These are phyloP conservation scores for Alternaria solani DNA, from an alignment of 2,329 filamentous ascomycete genomes.

Conservation along the genomic window DNA sequence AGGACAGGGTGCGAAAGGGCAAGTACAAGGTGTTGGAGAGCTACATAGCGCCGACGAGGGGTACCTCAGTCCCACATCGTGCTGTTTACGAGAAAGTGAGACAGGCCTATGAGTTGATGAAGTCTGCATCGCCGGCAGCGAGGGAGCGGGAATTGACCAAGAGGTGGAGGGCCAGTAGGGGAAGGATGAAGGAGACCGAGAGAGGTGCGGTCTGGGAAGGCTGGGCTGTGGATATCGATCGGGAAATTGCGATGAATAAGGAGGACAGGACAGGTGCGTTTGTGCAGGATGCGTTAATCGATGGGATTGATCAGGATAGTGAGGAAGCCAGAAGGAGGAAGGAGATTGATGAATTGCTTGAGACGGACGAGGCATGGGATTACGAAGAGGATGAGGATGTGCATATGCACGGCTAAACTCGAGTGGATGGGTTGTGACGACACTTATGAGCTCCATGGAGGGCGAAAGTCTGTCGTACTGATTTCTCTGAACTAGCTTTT, in stretches of 20 bases:
- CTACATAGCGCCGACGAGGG: slow-evolving; percentile 18
- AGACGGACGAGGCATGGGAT: slow-evolving; percentile 22
- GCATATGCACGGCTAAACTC: neutral
- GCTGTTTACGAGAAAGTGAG: slow-evolving; percentile 32
- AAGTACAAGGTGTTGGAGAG: slow-evolving; percentile 32
- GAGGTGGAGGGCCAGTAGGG: slow-evolving; percentile 35
- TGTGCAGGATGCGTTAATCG: neutral
- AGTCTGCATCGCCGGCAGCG: neutral
- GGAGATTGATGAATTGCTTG: slow-evolving; percentile 32
- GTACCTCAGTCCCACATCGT: slow-evolving; percentile 17
- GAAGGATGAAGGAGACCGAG: slow-evolving; percentile 29
- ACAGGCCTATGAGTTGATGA: slow-evolving; percentile 30
- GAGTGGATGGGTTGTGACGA: neutral
- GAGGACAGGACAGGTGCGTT: slow-evolving; percentile 31
- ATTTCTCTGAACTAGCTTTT: neutral
- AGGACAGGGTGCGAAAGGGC: slow-evolving; percentile 18
- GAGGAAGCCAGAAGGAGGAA: slow-evolving; percentile 21
- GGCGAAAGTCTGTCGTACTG: neutral
- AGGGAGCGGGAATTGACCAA: slow-evolving; percentile 43
- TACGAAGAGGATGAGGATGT: slow-evolving; percentile 1
- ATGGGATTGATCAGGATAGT: slow-evolving; percentile 10
- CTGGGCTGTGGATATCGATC: slow-evolving; percentile 34
- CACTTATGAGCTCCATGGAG: neutral
- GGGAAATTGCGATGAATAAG: slow-evolving; percentile 26
- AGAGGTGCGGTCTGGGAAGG: slow-evolving; percentile 47